Base-by-base conservation (phyloP, 129 eudicot genomes). In the Apium graveolens region DNA sequence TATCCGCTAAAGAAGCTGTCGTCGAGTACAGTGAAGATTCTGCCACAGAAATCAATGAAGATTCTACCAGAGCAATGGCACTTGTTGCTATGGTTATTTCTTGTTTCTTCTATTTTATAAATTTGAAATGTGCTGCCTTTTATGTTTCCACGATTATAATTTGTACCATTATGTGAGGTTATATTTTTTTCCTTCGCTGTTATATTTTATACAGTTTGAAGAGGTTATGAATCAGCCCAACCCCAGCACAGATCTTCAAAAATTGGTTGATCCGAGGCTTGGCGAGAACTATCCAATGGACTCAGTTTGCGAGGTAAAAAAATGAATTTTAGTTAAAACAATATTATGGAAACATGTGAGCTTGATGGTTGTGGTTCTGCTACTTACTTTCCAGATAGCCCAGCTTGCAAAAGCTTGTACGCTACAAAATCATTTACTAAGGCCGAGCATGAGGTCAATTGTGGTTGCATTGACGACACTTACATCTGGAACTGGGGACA, bases 391-490 rank as follows among this genome's bases (percentile, higher is more conserved):
- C 83, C 62, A 93, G 98, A 78, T 89, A 81, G 97, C 96, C 0
- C 81, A 79, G 26, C 97, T 93, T 37, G 98, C 96, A 3, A 91
- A 70, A 85, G 93, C 97, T 51, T 91, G 98, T 78, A 89, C 96
- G 44, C 88, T 89, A 39, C 96, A 89, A 81, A 83, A 89, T 80
- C 92, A 96, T 41, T 89, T 87, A 69, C 77, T 86, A 14, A 90
- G 98, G 83, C 98, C 98, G 74, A 89, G 91, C 83, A 93, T 93
- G 97, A 88, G 98, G 79, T 89, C 98, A 9, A 87, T 89, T 63
- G 96, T 88, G 45, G 98, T 94, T 77, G 97, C 96, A 26, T 78
- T 91, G n/a, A 88, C 82, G 92, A 84, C 93, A 39, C 83, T 91
- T 4, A 82, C 93, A 70, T 89, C 97, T 5, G 32, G 81, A 16